A percentile compares a stretch with the other conserved stretches of the same genome.
These are phyloP conservation scores for Argentina anserina DNA, from an alignment of 306 rosid genomes.

Conservation along the genomic window DNA sequence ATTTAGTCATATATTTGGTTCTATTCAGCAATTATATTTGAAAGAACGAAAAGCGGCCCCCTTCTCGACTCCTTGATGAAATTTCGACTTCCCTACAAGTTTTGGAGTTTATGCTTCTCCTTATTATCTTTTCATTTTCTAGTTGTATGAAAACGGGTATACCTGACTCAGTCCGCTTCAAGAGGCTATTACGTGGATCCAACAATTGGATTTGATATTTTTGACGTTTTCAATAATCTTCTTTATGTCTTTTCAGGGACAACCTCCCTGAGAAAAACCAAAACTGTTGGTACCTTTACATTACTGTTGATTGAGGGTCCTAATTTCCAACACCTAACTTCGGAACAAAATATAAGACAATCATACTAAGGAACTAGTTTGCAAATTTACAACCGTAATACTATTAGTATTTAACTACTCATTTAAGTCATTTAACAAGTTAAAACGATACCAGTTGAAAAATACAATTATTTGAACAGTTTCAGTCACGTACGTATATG, in stretches of 20 bases:
- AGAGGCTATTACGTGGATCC: conserved; percentile 23
- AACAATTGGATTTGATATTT: conserved; percentile 13
- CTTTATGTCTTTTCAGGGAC: conserved; percentile 22
- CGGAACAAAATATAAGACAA: not conserved
- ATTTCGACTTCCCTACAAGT: not conserved
- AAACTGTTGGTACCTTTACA: not conserved
- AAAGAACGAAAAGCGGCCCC: too few species aligned
- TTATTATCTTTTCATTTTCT: not conserved
- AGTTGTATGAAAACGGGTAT: not conserved
- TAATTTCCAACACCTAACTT: not conserved
- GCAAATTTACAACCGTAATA: not conserved
- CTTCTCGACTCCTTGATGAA: too few species aligned
- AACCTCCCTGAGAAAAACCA: not conserved
- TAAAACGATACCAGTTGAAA: too few species aligned
- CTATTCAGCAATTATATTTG: too few species aligned
- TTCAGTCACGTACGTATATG: too few species aligned
- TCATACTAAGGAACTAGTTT: not conserved
- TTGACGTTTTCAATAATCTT: conserved; percentile 15
- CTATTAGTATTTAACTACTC: too few species aligned
- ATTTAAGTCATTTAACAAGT: too few species aligned
- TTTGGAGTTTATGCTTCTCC: not conserved
- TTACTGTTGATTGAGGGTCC: not conserved
- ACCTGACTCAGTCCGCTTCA: conserved; percentile 1
- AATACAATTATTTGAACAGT: too few species aligned
- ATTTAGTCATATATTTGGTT: too few species aligned